A percentile compares a stretch with the other conserved stretches of the same genome.
Conservation (phyloP, 495 filamentous ascomycete genomes). For the Penicillium canariense region DNA sequence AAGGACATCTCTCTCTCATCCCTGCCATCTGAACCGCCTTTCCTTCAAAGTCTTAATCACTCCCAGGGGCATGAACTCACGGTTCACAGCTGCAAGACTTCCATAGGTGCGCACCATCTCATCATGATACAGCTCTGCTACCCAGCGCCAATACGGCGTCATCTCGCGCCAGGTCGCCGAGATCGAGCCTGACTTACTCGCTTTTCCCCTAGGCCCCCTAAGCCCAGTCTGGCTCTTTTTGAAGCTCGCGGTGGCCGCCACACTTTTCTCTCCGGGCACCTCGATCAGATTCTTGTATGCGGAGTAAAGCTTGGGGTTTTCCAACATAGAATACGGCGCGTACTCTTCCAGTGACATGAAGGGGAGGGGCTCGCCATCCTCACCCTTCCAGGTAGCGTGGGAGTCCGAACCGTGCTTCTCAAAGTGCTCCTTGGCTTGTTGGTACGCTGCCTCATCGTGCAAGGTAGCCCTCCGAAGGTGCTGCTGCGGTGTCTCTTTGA, state of each 20-base stretch:
- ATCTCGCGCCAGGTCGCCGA: constrained; percentile 36
- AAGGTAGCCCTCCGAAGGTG: constrained; percentile 4
- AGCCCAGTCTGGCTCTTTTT: constrained; percentile 27
- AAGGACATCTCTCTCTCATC: constrained; percentile 18
- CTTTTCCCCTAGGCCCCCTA: constrained; percentile 8
- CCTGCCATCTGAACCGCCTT: constrained; percentile 60
- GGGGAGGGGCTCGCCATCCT: constrained; percentile 22
- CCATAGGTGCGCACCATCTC: constrained; percentile 61
- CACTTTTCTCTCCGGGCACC: constrained; percentile 36
- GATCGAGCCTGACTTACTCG: constrained; percentile 22
- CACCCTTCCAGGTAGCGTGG: constrained; percentile 4
- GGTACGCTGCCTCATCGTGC: constrained; percentile 33
- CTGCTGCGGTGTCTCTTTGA: constrained; percentile 42
- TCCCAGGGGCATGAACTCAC: constrained; percentile 60
- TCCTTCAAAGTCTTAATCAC: constrained; percentile 62
- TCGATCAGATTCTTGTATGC: constrained; percentile 40
- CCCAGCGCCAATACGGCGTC: constrained; percentile 63
- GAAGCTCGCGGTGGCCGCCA: constrained; percentile 29
- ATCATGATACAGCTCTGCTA: constrained; percentile 55
- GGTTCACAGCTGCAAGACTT: constrained; percentile 59
- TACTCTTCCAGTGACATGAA: constrained; percentile 59
- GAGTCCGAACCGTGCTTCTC: constrained; percentile 29
- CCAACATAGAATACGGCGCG: constrained; percentile 49
- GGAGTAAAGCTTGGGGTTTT: constrained; percentile 26
- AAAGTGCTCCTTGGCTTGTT: constrained; percentile 41